A percentile compares a stretch with the other conserved stretches of the same genome.
Conservation (phyloP, 176 grass and related monocot species). For the Oryza australiensis region DNA sequence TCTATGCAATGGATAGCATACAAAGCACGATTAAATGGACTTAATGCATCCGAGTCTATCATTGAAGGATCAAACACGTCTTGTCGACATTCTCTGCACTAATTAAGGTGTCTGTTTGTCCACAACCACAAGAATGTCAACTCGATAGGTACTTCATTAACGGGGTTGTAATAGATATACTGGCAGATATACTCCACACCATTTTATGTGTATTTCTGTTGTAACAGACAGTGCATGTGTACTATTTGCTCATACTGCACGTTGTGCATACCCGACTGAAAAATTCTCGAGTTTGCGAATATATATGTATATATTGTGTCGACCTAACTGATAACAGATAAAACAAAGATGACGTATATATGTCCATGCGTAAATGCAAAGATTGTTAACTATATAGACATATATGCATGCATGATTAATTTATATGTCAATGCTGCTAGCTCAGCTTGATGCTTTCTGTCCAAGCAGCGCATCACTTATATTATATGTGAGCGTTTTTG, state of each 20-base stretch:
- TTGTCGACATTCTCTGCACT: background rate
- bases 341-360: background rate
- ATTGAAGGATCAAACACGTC: background rate
- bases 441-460: background rate
- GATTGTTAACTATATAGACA: background rate
- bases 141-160: background rate
- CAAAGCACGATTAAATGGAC: background rate
- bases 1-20: background rate
- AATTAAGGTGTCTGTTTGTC: background rate
- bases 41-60: background rate
- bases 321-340: background rate
- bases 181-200: too few species aligned
- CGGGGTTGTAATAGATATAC: too few species aligned
- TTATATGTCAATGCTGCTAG: background rate
- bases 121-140: background rate
- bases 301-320: too few species aligned
- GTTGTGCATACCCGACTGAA: background rate
- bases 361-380: background rate
- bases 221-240: too few species aligned
- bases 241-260: background rate
- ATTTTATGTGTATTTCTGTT: too few species aligned
- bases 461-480: background rate
- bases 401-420: background rate
- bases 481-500: too few species aligned
- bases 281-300: background rate